Evolutionary conservation across 371 early-diverging fungal species (phyloP), one percentile per base, ranked within the genome.

Genomic region (Mortierella sp.): DNA sequence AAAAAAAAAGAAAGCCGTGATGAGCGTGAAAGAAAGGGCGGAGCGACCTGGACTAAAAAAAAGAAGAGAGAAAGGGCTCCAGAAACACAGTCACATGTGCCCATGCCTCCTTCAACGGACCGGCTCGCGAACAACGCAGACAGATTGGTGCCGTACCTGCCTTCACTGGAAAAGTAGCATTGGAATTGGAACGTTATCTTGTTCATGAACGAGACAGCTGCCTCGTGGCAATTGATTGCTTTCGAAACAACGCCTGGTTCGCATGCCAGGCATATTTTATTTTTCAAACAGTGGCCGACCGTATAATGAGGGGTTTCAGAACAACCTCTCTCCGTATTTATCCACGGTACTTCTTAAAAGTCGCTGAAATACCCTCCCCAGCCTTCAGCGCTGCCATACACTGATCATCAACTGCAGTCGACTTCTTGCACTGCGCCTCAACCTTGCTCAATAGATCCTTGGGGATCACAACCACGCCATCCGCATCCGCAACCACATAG

Each of bases 401-500:
- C 72, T 89, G 88, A 19, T 90, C 91, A 81, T 96, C 97, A 70
- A 93, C 90, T 3, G 87, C 91, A 0, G 89, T 89, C 64, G 92
- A 85, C 64, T 89, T 89, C 55, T 86, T 87, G 55, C 94, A 94
- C 48, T 89, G 89, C 5, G 73, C 78, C 54, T 92, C 90, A 3
- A 96, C 94, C 43, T 91, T 81, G 13, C 89, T 88, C 16, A 94
- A 88, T 51, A 89, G 48, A 13, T 91, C 89, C 40, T 74, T 75
- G 10, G 96, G 96, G 3, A 96, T 88, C 71, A 93, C 89, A 34
- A 95, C 94, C 2, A 94, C 93, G 0, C 97, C 97, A 82, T 97
- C 94, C 21, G 92, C 76, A 89, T 97, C 97, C 3, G 92, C 97
- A 6, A 96, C 91, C 73, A 97, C 92, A 69, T 95, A 89, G 76